A percentile compares a stretch with the other conserved stretches of the same genome.
Conservation (phyloP, 176 grass and related monocot species). For the Typha latifolia region DNA sequence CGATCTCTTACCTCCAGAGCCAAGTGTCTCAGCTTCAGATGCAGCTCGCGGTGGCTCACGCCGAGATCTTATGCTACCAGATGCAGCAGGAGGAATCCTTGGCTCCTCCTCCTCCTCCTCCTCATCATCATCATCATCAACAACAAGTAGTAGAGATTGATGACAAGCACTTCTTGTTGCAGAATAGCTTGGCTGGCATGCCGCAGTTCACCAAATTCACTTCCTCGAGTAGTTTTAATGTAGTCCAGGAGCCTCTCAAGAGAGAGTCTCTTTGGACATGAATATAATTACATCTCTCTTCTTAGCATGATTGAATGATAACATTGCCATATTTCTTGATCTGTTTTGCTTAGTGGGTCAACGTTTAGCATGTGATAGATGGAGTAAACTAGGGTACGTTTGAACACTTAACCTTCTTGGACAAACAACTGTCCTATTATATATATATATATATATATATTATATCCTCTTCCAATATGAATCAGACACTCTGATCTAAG, state of each 20-base stretch:
- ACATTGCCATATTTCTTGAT: neutral
- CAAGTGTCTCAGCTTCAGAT: constrained; percentile 20
- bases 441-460: no score
- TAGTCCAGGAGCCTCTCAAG: constrained; percentile 50
- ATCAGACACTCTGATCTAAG: no score
- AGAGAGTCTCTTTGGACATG: constrained; percentile 57
- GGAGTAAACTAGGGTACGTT: no score
- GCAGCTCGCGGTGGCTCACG: constrained; percentile 17
- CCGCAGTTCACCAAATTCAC: constrained; percentile 11
- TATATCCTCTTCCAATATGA: no score
- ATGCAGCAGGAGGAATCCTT: constrained; percentile 16
- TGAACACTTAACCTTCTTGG: no score
- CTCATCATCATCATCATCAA: neutral
- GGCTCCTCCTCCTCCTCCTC: neutral
- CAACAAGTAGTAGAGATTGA: constrained; percentile 1
- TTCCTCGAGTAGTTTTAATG: neutral
- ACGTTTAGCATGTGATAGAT: no score
- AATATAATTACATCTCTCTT: neutral
- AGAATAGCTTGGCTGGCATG: constrained; percentile 1
- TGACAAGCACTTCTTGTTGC: constrained; percentile 1
- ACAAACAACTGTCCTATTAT: no score
- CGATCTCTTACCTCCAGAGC: constrained; percentile 23
- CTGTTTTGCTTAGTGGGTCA: no score
- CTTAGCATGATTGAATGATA: neutral
- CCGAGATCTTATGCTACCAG: constrained; percentile 17